Percentiles rank a stretch among this genome's conserved stretches.
Evolutionary conservation across 257 asterid species (phyloP).

Genomic region (Solanum ossicruentum): DNA sequence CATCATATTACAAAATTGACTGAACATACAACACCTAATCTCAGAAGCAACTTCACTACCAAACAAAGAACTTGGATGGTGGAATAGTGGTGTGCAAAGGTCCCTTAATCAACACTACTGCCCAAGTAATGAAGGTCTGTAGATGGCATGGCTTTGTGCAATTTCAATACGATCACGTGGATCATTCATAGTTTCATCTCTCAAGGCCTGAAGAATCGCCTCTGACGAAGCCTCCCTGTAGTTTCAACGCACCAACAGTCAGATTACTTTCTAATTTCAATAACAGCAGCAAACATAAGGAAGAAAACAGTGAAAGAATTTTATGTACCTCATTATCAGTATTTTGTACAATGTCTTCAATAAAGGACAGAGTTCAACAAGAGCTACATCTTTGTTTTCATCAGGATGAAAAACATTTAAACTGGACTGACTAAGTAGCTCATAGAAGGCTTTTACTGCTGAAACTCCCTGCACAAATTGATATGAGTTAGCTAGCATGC

Average conservation of each 20-base stretch:
- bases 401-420: constrained; percentile 56
- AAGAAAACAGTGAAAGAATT: background rate
- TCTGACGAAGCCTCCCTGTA: constrained; percentile 51
- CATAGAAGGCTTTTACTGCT: constrained; percentile 79
- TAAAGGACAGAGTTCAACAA: constrained; percentile 78
- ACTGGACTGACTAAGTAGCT: constrained; percentile 68
- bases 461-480: constrained; percentile 58
- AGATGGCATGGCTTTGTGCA: constrained; percentile 74
- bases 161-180: constrained; percentile 82
- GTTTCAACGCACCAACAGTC: background rate
- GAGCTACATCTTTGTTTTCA: constrained; percentile 65
- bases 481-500: background rate
- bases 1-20: background rate
- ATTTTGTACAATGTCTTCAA: constrained; percentile 59
- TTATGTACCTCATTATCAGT: constrained; percentile 48
- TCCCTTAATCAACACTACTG: constrained; percentile 1
- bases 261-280: background rate
- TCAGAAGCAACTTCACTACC: background rate
- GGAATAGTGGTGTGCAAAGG: constrained; percentile 4
- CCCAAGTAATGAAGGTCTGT: constrained; percentile 80
- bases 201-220: constrained; percentile 67
- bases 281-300: no score
- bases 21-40: background rate
- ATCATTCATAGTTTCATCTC: constrained; percentile 72
- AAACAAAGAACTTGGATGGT: background rate